Evolutionary conservation across 2,329 filamentous ascomycete species (phyloP).

Genomic region (Diplodia seriata): DNA sequence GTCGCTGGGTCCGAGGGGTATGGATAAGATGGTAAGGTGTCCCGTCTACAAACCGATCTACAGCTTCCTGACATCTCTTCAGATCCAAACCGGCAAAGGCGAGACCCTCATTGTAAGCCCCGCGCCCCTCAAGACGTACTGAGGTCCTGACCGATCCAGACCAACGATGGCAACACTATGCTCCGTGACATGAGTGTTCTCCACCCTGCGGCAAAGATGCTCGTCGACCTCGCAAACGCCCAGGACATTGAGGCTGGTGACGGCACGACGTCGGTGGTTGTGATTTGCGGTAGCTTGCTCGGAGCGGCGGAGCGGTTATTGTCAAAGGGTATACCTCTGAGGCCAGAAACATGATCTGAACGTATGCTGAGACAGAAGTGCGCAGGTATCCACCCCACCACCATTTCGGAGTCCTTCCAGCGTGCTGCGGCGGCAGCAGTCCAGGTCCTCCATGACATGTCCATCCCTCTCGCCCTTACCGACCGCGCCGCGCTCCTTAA

Average conservation of each 20-base stretch:
- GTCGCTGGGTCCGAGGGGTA: constrained; percentile 92
- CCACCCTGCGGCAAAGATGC: constrained; percentile 99
- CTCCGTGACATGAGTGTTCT: constrained; percentile 98
- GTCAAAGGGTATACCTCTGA: constrained; percentile 69
- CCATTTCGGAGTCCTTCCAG: constrained; percentile 98
- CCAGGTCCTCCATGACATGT: constrained; percentile 91
- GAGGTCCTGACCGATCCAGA: constrained; percentile 55
- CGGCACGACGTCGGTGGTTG: constrained; percentile 96
- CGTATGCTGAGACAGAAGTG: constrained; percentile 33
- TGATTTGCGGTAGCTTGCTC: constrained; percentile 93
- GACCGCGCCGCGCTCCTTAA: constrained; percentile 92
- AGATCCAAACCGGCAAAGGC: constrained; percentile 93
- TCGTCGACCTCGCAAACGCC: constrained; percentile 94
- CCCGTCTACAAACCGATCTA: constrained; percentile 1
- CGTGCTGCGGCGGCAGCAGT: constrained; percentile 89
- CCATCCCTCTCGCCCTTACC: constrained; percentile 85
- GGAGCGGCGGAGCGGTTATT: constrained; percentile 92
- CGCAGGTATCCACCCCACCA: constrained; percentile 85
- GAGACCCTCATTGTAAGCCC: constrained; percentile 82
- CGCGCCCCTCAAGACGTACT: constrained; percentile 31
- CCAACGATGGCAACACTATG: constrained; percentile 99
- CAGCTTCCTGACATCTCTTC: constrained; percentile 39
- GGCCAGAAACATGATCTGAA: constrained; percentile 5
- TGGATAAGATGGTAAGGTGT: constrained; percentile 86
- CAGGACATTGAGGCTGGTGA: constrained; percentile 99